phyloP scores from a whole-genome alignment of 768 basidiomycete species.

The Arthromyces matolae region DNA sequence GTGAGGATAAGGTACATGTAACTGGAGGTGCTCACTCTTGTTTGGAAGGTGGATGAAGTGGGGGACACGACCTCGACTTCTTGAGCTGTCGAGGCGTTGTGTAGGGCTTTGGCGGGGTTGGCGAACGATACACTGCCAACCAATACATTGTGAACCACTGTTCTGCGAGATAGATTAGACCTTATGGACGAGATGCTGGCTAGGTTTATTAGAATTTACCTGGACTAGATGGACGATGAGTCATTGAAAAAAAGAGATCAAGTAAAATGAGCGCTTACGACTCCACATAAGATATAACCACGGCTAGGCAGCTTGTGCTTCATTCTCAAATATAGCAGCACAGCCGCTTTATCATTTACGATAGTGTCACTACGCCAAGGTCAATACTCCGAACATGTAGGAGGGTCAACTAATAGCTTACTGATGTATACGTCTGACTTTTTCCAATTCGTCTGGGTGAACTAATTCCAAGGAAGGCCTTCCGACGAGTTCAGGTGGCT shows the following conservation, averaged over 20 bases:
- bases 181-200: not conserved
- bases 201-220: slow-evolving; percentile 8
- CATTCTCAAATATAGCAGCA: slow-evolving; percentile 73
- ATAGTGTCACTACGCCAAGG: slow-evolving; percentile 60
- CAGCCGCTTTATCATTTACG: slow-evolving; percentile 74
- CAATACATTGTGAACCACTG: slow-evolving; percentile 68
- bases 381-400: not conserved
- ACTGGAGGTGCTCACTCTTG: slow-evolving; percentile 35
- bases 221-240: slow-evolving; percentile 15
- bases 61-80: slow-evolving; percentile 76
- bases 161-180: slow-evolving; percentile 35
- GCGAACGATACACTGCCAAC: slow-evolving; percentile 81
- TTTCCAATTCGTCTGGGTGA: slow-evolving; percentile 73
- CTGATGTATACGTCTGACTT: slow-evolving; percentile 70
- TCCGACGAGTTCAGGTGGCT: slow-evolving; percentile 68
- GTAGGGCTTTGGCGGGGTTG: slow-evolving; percentile 69
- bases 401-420: slow-evolving; percentile 28
- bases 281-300: slow-evolving; percentile 70
- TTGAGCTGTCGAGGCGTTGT: slow-evolving; percentile 80
- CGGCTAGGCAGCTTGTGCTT: slow-evolving; percentile 76
- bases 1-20: slow-evolving; percentile 3
- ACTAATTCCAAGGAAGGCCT: slow-evolving; percentile 70
- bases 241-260: not conserved
- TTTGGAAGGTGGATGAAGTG: slow-evolving; percentile 47
- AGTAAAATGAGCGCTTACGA: slow-evolving; percentile 57